These are phyloP conservation scores for Aspergillus conjunctus DNA, from an alignment of 495 filamentous ascomycete species.

Conservation along the genomic window DNA sequence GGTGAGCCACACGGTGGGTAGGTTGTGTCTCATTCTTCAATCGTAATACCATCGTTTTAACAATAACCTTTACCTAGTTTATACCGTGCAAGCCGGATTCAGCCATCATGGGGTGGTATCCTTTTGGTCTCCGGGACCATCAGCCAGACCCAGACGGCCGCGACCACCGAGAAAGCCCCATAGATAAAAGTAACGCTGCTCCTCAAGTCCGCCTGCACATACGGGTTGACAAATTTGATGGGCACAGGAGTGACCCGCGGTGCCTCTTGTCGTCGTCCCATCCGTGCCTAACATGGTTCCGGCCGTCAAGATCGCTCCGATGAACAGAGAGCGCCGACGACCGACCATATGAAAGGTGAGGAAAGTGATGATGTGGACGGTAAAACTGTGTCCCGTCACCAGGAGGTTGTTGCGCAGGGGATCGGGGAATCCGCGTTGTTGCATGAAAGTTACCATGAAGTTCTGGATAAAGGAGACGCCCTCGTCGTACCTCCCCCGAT, in stretches of 20 bases:
- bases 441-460: conserved; percentile 24
- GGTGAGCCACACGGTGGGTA: no score
- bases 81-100: no score
- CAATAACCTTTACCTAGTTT: no score
- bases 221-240: conserved; percentile 28
- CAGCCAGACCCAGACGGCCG: conserved; percentile 45
- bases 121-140: conserved; percentile 47
- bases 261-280: background rate
- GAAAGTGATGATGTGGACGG: conserved; percentile 55
- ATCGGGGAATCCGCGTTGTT: conserved; percentile 25
- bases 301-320: conserved; percentile 34
- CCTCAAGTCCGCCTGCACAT: conserved; percentile 23
- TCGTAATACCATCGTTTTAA: no score
- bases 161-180: conserved; percentile 49
- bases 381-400: conserved; percentile 53
- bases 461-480: conserved; percentile 59
- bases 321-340: conserved; percentile 53
- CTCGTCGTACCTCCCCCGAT: conserved; percentile 46
- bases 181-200: conserved; percentile 36
- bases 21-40: no score
- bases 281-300: background rate
- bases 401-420: conserved; percentile 56
- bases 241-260: conserved; percentile 8
- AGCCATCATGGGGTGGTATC: no score
- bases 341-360: conserved; percentile 55